Percentiles rank a stretch among this genome's conserved stretches.
Evolutionary conservation across 2,329 filamentous ascomycete species (phyloP).

Genomic region (Coccinonectria pachysandricola): DNA sequence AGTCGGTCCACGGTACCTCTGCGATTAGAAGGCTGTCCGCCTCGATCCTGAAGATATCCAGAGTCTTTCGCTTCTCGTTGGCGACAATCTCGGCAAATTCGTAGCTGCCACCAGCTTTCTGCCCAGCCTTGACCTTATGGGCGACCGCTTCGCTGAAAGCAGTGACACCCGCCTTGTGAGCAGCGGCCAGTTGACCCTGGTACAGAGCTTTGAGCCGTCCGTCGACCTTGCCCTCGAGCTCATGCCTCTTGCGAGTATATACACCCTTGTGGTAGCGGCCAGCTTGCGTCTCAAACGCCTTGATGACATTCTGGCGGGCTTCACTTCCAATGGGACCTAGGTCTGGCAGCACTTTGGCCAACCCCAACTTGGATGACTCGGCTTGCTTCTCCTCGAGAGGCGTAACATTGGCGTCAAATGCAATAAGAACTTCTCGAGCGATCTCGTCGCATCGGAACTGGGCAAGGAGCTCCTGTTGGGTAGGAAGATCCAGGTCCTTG

Average conservation of each 20-base stretch:
- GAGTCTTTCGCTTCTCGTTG: conserved; percentile 65
- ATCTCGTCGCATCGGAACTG: conserved; percentile 99
- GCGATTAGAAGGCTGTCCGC: conserved; percentile 66
- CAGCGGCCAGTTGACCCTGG: conserved; percentile 75
- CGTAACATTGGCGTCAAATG: conserved; percentile 70
- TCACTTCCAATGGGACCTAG: conserved; percentile 64
- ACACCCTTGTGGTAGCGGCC: conserved; percentile 96
- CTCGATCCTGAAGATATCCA: conserved; percentile 66
- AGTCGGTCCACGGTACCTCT: conserved; percentile 79
- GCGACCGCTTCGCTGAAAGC: conserved; percentile 82
- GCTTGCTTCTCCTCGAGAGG: conserved; percentile 83
- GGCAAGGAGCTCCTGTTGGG: conserved; percentile 90
- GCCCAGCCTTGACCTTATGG: conserved; percentile 77
- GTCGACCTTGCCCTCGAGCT: conserved; percentile 81
- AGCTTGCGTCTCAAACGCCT: conserved; percentile 81
- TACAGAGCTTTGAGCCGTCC: conserved; percentile 80
- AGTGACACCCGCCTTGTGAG: conserved; percentile 77
- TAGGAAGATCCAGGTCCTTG: conserved; percentile 93
- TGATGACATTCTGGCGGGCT: conserved; percentile 63
- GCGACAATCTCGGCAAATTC: conserved; percentile 94
- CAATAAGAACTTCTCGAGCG: conserved; percentile 71
- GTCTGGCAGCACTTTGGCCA: conserved; percentile 59
- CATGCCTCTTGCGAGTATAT: conserved; percentile 72
- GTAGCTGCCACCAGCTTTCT: conserved; percentile 83
- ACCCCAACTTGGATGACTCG: conserved; percentile 62